These are phyloP conservation scores for Heritiera littoralis DNA, from an alignment of 345 rosid species.

Conservation along the genomic window DNA sequence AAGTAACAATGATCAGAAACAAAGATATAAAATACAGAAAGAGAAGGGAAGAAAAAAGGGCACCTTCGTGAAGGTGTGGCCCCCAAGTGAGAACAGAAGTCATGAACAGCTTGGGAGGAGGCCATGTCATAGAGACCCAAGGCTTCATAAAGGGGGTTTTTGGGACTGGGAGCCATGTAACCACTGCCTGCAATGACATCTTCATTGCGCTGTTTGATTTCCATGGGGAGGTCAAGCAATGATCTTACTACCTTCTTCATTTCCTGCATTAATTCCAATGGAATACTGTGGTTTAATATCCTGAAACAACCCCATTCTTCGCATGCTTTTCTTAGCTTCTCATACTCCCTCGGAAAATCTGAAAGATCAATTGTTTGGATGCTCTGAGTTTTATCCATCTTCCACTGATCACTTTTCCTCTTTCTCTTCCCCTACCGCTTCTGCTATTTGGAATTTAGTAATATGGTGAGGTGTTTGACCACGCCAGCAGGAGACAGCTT, in stretches of 20 bases:
- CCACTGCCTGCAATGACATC: conserved; percentile 79
- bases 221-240: conserved; percentile 66
- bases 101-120: conserved; percentile 54
- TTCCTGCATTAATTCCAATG: conserved; percentile 48
- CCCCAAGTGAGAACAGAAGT: conserved; percentile 66
- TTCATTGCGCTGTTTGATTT: conserved; percentile 54
- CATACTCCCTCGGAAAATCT: conserved; percentile 41
- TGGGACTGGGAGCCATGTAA: conserved; percentile 49
- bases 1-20: not conserved
- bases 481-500: too few relatives aligned
- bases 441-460: too few relatives aligned
- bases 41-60: not conserved
- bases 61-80: conserved; percentile 75
- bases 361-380: conserved; percentile 53
- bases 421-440: not conserved
- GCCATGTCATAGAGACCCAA: conserved; percentile 75
- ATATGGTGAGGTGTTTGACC: too few relatives aligned
- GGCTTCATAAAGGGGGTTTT: conserved; percentile 83
- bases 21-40: not conserved
- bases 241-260: conserved; percentile 65
- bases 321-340: conserved; percentile 55
- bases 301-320: conserved; percentile 87
- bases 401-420: not conserved
- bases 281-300: conserved; percentile 62
- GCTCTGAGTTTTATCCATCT: conserved; percentile 2